Conservation (phyloP, 2,329 filamentous ascomycete species). For the Colletotrichum sp. region DNA sequence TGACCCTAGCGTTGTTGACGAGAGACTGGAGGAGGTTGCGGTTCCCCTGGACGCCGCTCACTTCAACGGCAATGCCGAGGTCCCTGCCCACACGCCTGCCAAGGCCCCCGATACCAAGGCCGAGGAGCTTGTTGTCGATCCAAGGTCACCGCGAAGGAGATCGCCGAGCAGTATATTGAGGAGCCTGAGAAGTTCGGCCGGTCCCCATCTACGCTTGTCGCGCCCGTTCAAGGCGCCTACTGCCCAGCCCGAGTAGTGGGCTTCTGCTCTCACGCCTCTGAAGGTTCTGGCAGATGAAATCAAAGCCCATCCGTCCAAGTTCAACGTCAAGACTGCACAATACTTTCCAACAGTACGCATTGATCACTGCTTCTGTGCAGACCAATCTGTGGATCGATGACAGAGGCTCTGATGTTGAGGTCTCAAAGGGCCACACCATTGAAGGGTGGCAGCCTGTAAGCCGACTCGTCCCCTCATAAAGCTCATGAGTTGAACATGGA, state of each 20-base stretch:
- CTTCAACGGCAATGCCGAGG: constrained; percentile 35
- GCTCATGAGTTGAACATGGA: too few species aligned
- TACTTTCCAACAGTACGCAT: too few species aligned
- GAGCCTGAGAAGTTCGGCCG: constrained; percentile 70
- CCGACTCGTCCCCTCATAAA: too few species aligned
- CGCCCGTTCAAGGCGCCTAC: constrained; percentile 40
- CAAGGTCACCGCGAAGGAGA: constrained; percentile 57
- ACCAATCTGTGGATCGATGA: too few species aligned
- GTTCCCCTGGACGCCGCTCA: constrained; percentile 38
- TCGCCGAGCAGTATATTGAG: constrained; percentile 59
- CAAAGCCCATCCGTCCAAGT: too few species aligned
- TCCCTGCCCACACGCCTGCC: constrained; percentile 35
- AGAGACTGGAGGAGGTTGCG: constrained; percentile 74
- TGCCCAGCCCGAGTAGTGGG: constrained; percentile 40
- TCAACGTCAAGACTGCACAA: too few species aligned
- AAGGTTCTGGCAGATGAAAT: too few species aligned
- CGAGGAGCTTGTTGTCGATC: constrained; percentile 40
- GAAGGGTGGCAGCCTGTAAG: too few species aligned
- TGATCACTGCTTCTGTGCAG: too few species aligned
- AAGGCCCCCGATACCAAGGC: constrained; percentile 31
- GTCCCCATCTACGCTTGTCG: constrained; percentile 59
- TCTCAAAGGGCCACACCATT: too few species aligned
- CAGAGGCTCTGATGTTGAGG: too few species aligned
- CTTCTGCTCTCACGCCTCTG: constrained; percentile 44
- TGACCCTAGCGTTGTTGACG: constrained; percentile 65